These are phyloP conservation scores for Postia placenta DNA, from an alignment of 768 basidiomycete genomes.

Conservation along the genomic window DNA sequence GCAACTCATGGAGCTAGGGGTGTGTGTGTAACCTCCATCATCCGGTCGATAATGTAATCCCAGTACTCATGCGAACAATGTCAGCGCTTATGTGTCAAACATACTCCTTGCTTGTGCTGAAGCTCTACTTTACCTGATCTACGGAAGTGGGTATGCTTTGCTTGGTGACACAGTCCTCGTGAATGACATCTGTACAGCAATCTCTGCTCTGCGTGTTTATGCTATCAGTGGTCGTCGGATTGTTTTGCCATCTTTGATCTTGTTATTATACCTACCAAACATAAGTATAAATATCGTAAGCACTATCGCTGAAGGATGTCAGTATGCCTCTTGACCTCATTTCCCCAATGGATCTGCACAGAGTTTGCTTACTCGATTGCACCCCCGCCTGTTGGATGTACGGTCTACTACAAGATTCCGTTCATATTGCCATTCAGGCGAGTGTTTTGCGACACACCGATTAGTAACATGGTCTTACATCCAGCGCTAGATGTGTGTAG, in stretches of 20 bases:
- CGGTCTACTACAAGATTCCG: neutral
- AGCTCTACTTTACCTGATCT: neutral
- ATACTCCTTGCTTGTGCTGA: neutral
- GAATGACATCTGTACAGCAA: neutral
- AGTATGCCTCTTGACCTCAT: neutral
- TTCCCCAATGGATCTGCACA: neutral
- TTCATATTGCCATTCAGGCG: neutral
- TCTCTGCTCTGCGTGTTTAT: neutral
- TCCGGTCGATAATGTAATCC: neutral
- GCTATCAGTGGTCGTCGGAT: neutral
- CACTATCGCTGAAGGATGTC: neutral
- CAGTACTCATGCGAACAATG: neutral
- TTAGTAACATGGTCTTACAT: neutral
- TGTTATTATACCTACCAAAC: neutral
- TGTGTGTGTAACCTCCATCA: neutral
- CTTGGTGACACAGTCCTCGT: neutral
- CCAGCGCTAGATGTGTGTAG: neutral
- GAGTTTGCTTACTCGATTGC: neutral
- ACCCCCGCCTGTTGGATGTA: neutral
- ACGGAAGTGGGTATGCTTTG: neutral
- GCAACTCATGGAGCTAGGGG: neutral
- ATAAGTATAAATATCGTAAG: neutral
- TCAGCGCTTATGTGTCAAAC: neutral
- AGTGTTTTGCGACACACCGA: neutral
- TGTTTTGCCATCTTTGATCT: neutral